Evolutionary conservation across 192 early-diverging fungal genomes (phyloP).

Genomic region (Helicostylum pulchrum): DNA sequence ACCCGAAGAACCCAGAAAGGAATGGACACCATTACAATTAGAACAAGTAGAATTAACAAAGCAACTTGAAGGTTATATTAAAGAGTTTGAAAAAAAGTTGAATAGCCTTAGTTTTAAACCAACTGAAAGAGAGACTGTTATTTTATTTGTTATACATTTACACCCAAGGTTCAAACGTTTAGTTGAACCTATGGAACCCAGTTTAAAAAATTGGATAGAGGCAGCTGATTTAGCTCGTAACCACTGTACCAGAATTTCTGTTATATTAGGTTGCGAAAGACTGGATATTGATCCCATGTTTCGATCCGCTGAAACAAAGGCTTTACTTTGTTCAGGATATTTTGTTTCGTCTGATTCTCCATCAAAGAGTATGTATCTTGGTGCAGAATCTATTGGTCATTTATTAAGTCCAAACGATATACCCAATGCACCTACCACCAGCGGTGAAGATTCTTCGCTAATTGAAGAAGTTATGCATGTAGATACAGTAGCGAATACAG

Average conservation of each 20-base stretch:
- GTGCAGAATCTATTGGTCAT: background rate
- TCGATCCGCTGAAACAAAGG: background rate
- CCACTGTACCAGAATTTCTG: conserved; percentile 15
- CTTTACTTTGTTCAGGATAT: conserved; percentile 9
- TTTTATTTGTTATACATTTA: conserved; percentile 26
- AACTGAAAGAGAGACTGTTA: conserved; percentile 5
- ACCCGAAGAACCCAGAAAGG: too few relatives aligned
- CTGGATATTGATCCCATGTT: conserved; percentile 5
- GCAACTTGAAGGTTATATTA: conserved; percentile 16
- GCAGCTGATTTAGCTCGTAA: conserved; percentile 4
- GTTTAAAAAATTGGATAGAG: background rate
- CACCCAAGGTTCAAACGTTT: conserved; percentile 23
- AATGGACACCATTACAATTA: background rate
- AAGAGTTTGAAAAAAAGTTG: conserved; percentile 3
- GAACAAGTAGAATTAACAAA: conserved; percentile 6
- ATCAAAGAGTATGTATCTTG: background rate
- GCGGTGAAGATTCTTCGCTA: too few relatives aligned
- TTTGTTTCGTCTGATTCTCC: conserved; percentile 6
- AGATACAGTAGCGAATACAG: background rate
- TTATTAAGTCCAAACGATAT: background rate
- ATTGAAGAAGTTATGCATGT: too few relatives aligned
- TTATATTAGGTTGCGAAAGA: background rate
- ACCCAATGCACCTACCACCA: too few relatives aligned
- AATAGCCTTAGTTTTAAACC: background rate
- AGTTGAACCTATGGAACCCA: conserved; percentile 15